These are phyloP conservation scores for Debaryomycetaceae sp. DNA, from an alignment of 1,139 yeast genomes.

Conservation along the genomic window DNA sequence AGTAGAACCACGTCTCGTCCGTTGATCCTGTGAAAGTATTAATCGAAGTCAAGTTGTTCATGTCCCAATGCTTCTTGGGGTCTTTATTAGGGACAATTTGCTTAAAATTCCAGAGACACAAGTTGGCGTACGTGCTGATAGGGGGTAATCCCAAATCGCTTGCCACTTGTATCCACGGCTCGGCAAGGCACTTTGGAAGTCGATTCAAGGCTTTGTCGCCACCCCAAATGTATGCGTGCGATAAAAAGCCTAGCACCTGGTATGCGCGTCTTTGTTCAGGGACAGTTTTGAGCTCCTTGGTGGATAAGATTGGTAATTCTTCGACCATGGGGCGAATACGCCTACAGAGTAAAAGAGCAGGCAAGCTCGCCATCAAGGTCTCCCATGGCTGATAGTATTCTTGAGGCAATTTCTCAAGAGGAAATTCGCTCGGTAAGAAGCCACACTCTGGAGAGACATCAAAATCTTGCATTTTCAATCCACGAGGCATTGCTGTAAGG, in stretches of 20 bases:
- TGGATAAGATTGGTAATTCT: constrained; percentile 41
- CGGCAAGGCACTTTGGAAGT: constrained; percentile 58
- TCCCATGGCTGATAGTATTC: constrained; percentile 76
- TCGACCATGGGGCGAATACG: constrained; percentile 52
- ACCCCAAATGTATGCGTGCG: constrained; percentile 89
- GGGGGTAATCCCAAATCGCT: constrained; percentile 69
- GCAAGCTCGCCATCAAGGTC: constrained; percentile 48
- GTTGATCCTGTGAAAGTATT: constrained; percentile 82
- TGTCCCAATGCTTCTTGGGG: constrained; percentile 28
- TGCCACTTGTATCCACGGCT: constrained; percentile 54
- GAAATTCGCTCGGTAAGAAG: constrained; percentile 62
- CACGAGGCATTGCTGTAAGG: too few species aligned
- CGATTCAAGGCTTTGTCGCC: constrained; percentile 54
- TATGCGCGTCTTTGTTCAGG: constrained; percentile 70
- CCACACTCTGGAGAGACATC: constrained; percentile 66
- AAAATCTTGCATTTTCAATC: too few species aligned
- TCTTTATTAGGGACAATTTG: constrained; percentile 41
- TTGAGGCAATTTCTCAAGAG: constrained; percentile 50
- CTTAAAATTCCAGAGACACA: constrained; percentile 81
- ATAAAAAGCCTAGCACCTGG: constrained; percentile 62
- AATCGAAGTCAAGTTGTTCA: constrained; percentile 67
- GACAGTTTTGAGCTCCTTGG: constrained; percentile 26
- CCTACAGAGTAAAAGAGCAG: constrained; percentile 60
- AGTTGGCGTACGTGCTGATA: constrained; percentile 75
- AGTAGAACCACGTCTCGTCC: constrained; percentile 90